phyloP scores from a whole-genome alignment of 768 basidiomycete genomes.

The Lactarius quietus region DNA sequence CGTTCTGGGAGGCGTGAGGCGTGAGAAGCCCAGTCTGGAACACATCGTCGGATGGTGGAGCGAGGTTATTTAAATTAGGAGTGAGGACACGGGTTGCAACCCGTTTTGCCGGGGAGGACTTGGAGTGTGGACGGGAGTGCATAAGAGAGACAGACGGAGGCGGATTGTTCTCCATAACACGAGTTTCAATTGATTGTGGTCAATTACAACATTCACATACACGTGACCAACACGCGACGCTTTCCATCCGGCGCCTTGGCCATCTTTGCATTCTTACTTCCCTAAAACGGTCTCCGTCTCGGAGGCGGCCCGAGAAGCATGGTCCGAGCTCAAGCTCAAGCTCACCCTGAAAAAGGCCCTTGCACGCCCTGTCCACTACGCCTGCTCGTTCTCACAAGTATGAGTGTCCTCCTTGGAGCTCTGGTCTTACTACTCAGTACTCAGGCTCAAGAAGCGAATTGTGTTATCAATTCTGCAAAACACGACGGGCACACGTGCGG shows the following conservation, averaged over 20 bases:
- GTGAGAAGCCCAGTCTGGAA: constrained; percentile 23
- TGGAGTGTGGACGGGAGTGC: constrained; percentile 6
- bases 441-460: background rate
- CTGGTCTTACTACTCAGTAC: too few species aligned
- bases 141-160: constrained; percentile 14
- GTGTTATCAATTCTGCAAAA: background rate
- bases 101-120: constrained; percentile 22
- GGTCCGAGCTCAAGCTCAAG: too few species aligned
- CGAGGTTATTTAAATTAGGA: constrained; percentile 9
- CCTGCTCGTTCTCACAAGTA: too few species aligned
- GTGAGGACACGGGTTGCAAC: constrained; percentile 15
- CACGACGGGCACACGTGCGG: background rate
- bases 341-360: too few species aligned
- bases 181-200: background rate
- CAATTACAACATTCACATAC: background rate
- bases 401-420: too few species aligned
- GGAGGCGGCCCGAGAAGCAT: too few species aligned
- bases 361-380: too few species aligned
- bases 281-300: too few species aligned
- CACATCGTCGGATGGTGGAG: background rate
- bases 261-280: too few species aligned
- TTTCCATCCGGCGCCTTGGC: too few species aligned
- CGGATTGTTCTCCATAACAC: constrained; percentile 22
- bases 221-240: background rate
- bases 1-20: constrained; percentile 18